Evolutionary conservation across 2,329 filamentous ascomycete genomes (phyloP), one percentile per base, ranked within the genome.

Genomic region (Dichotomopilus funicola): DNA sequence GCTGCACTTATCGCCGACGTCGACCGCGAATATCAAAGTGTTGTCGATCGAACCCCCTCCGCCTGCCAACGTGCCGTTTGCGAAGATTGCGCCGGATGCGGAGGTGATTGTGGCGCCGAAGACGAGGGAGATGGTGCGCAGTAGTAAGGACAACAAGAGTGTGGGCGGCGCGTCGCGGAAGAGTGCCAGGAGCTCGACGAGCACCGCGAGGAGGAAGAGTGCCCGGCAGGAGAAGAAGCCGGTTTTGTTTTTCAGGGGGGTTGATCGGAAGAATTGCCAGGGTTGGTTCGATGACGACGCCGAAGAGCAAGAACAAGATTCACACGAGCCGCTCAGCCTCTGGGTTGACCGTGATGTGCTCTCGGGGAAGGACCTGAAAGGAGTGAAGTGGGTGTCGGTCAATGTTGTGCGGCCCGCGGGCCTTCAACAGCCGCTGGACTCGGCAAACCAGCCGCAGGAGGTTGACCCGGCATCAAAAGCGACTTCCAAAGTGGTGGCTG

Each of bases 21-120:
- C 92, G 3, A 96, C 92, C 1, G 95, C 94, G 8, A 96, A 91
- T 66, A 91, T 99, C 59, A 85, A 85, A 54, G 82, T 97, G 7
- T 83, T 89, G 6, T 91, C 89, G 1, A 76, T 99, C n/a, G 83
- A 87, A 1, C 94, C 94, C 1, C 76, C 83, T 0, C 83, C 85
- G 4, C 71, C 87, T 1, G 75, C 82, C 2, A 81, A 85, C 49
- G 79, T 83, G 1, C 79, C 89, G 0, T 99, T 99, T 68, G 90
- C 89, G 33, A 97, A 96, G 71, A 89, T 99, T 50, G 88, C 89
- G 0, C 88, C 91, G 0, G 91, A 97, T 68, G 92, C 92, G 27
- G 94, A 99, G 72, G 91, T 99, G 49, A 95, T 97, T 61, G 94
- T 99, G 58, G 94, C 94, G 3, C 94, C 94, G 0, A 99, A 99